Conservation (phyloP, 2,329 filamentous ascomycete species). For the Ascosphaera apis region DNA sequence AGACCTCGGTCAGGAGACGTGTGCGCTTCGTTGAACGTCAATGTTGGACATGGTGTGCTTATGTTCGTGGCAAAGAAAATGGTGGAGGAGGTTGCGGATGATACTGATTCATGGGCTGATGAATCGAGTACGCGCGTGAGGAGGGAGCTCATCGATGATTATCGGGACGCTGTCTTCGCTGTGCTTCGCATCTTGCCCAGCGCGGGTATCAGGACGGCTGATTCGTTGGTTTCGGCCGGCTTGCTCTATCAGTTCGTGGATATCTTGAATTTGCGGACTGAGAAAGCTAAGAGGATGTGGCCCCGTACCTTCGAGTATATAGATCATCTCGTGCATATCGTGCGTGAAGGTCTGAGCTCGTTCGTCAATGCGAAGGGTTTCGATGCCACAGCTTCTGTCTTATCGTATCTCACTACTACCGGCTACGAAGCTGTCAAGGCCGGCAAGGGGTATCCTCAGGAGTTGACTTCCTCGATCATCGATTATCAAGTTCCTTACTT, state of each 20-base stretch:
- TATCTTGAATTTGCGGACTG: slow-evolving; percentile 60
- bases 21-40: slow-evolving; percentile 73
- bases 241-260: slow-evolving; percentile 79
- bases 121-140: slow-evolving; percentile 32
- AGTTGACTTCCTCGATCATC: slow-evolving; percentile 57
- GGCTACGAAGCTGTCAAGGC: slow-evolving; percentile 42
- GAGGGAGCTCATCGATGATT: slow-evolving; percentile 38
- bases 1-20: slow-evolving; percentile 59
- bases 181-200: slow-evolving; percentile 61
- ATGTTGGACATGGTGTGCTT: slow-evolving; percentile 86
- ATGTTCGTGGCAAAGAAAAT: slow-evolving; percentile 84
- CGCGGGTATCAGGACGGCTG: slow-evolving; percentile 45
- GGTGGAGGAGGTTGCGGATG: slow-evolving; percentile 52
- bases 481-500: slow-evolving; percentile 90
- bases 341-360: slow-evolving; percentile 62
- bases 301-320: slow-evolving; percentile 69
- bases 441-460: slow-evolving; percentile 46
- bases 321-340: slow-evolving; percentile 66
- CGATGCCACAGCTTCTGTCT: slow-evolving; percentile 71
- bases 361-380: slow-evolving; percentile 66
- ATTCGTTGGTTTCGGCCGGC: slow-evolving; percentile 70
- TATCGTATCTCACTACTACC: slow-evolving; percentile 52
- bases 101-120: slow-evolving; percentile 29
- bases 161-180: slow-evolving; percentile 77
- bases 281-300: slow-evolving; percentile 61